These are phyloP conservation scores for Fusarium pilosicola DNA, from an alignment of 2,329 filamentous ascomycete genomes.

Conservation along the genomic window DNA sequence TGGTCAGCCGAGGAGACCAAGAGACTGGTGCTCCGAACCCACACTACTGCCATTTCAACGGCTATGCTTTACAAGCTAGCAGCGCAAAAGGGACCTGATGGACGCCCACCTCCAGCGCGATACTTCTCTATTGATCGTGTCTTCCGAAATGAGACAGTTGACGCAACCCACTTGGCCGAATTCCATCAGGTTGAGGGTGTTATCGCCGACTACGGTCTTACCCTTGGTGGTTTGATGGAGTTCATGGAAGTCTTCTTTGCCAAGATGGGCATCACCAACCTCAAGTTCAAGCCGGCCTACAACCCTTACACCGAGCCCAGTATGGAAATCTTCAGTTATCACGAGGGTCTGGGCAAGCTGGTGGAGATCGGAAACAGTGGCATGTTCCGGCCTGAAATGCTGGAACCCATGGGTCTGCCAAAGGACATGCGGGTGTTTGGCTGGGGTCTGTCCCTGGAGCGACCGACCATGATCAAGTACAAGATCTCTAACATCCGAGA, in stretches of 20 bases:
- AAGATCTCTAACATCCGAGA: conserved; percentile 90
- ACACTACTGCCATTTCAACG: conserved; percentile 92
- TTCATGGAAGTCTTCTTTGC: conserved; percentile 95
- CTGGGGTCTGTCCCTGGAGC: conserved; percentile 89
- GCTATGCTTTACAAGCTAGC: conserved; percentile 93
- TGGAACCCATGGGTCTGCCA: conserved; percentile 92
- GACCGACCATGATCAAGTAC: conserved; percentile 98
- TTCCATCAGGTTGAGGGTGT: conserved; percentile 99
- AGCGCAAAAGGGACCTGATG: conserved; percentile 78
- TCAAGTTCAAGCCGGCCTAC: conserved; percentile 97
- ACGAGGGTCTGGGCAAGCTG: conserved; percentile 87
- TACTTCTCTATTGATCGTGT: conserved; percentile 99
- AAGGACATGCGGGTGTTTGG: conserved; percentile 94
- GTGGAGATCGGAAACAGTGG: conserved; percentile 98
- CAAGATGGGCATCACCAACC: conserved; percentile 87
- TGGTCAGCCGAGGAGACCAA: conserved; percentile 90
- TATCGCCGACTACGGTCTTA: conserved; percentile 94
- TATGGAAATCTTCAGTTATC: conserved; percentile 98
- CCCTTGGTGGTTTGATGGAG: conserved; percentile 90
- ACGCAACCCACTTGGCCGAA: conserved; percentile 95
- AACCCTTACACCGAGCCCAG: conserved; percentile 95
- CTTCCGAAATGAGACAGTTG: conserved; percentile 97
- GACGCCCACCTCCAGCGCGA: conserved; percentile 74
- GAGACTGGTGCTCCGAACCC: conserved; percentile 89
- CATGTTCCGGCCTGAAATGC: conserved; percentile 99